phyloP scores from a whole-genome alignment of 768 basidiomycete species.

The Lactarius vividus region DNA sequence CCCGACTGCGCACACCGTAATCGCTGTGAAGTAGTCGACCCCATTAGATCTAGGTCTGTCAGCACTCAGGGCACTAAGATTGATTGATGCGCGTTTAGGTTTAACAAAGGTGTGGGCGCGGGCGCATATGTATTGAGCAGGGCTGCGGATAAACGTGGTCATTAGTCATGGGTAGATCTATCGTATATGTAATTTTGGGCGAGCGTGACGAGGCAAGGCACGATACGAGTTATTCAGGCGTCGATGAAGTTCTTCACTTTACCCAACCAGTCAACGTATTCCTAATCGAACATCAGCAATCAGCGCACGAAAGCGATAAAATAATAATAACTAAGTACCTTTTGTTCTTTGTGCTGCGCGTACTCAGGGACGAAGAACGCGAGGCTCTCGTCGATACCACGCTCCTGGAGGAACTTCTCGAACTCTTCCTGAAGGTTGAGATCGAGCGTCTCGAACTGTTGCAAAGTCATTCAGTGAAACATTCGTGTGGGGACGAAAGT shows the following conservation, averaged over 20 bases:
- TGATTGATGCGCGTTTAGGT: not conserved
- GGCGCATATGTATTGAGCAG: constrained; percentile 18
- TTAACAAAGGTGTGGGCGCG: not conserved
- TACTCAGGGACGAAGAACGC: constrained; percentile 89
- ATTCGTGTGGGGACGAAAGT: not conserved
- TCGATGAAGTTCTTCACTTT: constrained; percentile 84
- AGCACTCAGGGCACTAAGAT: not conserved
- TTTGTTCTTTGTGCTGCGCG: constrained; percentile 89
- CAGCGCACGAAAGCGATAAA: constrained; percentile 5
- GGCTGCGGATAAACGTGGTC: not conserved
- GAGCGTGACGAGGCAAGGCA: not conserved
- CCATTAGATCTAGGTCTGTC: not conserved
- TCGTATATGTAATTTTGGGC: constrained; percentile 16
- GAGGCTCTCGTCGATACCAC: constrained; percentile 79
- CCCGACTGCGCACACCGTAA: not conserved
- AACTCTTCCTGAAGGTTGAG: constrained; percentile 86
- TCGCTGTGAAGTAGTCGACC: not conserved
- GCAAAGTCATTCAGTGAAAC: not conserved
- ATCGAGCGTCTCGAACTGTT: constrained; percentile 88
- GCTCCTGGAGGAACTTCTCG: constrained; percentile 84
- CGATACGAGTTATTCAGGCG: constrained; percentile 34
- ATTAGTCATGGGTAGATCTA: constrained; percentile 20
- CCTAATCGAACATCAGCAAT: constrained; percentile 44
- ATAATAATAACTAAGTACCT: constrained; percentile 43
- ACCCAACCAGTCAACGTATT: constrained; percentile 88